Percentiles rank a stretch among this genome's conserved stretches.
Conservation (phyloP, 495 filamentous ascomycete species). For the Xylaria curta region DNA sequence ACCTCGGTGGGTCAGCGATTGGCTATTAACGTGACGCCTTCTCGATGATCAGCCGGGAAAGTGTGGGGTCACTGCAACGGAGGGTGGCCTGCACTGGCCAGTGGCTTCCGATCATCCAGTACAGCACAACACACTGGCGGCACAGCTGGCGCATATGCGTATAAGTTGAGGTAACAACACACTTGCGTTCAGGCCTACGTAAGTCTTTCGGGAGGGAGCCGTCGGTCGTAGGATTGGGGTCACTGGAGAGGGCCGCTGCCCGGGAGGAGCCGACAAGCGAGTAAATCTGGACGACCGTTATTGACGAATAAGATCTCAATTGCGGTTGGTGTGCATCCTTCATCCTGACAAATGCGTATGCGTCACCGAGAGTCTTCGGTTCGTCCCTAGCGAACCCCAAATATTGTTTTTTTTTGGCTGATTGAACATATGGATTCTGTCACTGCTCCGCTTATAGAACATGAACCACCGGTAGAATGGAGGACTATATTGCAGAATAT, state of each 20-base stretch:
- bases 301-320: not conserved
- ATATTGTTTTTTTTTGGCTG: not conserved
- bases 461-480: not conserved
- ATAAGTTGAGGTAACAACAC: not conserved
- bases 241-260: not conserved
- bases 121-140: constrained; percentile 6
- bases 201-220: constrained; percentile 6
- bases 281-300: not conserved
- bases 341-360: not conserved
- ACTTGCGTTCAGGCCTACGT: not conserved
- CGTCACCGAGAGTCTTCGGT: not conserved
- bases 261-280: not conserved
- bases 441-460: not conserved
- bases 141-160: constrained; percentile 4
- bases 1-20: constrained; percentile 5
- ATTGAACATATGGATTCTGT: not conserved
- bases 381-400: not conserved
- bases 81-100: constrained; percentile 13
- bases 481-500: not conserved
- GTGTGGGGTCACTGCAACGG: not conserved
- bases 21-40: constrained; percentile 1
- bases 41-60: constrained; percentile 12
- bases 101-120: not conserved
- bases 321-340: not conserved
- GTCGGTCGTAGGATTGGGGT: not conserved